Evolutionary conservation across 2,329 filamentous ascomycete species (phyloP).

Genomic region (Phialophora tarda): DNA sequence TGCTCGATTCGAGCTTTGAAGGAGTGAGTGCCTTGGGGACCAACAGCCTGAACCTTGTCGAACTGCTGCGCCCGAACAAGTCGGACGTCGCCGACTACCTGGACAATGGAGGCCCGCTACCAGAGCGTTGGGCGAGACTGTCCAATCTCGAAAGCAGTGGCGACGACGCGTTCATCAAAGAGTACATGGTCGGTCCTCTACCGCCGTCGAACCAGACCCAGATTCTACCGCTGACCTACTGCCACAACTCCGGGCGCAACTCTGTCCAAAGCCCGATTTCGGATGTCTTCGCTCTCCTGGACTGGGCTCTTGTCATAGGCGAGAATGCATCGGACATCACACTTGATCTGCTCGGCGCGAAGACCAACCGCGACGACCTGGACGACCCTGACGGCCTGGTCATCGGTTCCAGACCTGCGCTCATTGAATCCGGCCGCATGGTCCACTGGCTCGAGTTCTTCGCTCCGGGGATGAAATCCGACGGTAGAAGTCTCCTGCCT

Average conservation of each 20-base stretch:
- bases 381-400: conserved; percentile 28
- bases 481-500: conserved; percentile 32
- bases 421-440: conserved; percentile 39
- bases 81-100: conserved; percentile 54
- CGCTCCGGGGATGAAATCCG: conserved; percentile 24
- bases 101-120: conserved; percentile 45
- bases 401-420: conserved; percentile 27
- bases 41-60: conserved; percentile 56
- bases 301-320: conserved; percentile 35
- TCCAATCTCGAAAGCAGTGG: conserved; percentile 44
- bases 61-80: conserved; percentile 58
- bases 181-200: conserved; percentile 57
- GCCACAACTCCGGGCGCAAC: conserved; percentile 52
- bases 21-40: conserved; percentile 40
- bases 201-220: conserved; percentile 50
- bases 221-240: conserved; percentile 50
- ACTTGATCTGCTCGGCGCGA: conserved; percentile 37
- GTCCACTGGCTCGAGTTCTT: conserved; percentile 40
- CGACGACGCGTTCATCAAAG: conserved; percentile 36
- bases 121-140: conserved; percentile 54
- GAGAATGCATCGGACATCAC: conserved; percentile 39
- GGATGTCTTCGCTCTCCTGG: conserved; percentile 40
- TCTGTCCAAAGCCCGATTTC: conserved; percentile 40
- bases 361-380: conserved; percentile 32
- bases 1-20: conserved; percentile 7